phyloP scores from a whole-genome alignment of 768 basidiomycete genomes.

The Calocybe cyanea region DNA sequence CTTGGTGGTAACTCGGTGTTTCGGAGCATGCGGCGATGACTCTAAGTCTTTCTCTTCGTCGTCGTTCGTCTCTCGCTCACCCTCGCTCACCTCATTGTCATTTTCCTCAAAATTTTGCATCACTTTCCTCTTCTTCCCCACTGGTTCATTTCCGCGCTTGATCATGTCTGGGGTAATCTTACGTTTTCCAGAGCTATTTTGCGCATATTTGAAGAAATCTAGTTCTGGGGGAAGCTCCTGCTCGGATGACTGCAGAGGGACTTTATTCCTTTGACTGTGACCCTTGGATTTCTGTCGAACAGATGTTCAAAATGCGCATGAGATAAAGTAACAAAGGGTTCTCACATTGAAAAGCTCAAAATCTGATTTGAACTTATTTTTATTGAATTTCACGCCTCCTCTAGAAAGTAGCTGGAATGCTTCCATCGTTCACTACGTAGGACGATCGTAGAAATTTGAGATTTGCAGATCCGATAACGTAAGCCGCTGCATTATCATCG shows the following conservation, averaged over 20 bases:
- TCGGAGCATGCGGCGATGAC: conserved; percentile 21
- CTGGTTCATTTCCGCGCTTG: conserved; percentile 15
- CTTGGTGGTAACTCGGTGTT: conserved; percentile 71
- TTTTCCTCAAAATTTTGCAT: no score
- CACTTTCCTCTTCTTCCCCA: conserved; percentile 33
- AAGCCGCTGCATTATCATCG: no score
- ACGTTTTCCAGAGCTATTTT: conserved; percentile 50
- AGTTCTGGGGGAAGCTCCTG: conserved; percentile 69
- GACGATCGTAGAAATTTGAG: no score
- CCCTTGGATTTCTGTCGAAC: conserved; percentile 16
- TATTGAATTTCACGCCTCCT: conserved; percentile 82
- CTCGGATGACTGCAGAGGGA: conserved; percentile 21
- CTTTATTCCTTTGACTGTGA: conserved; percentile 8
- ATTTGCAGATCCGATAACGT: no score
- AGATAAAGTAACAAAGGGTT: not conserved
- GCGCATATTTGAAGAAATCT: conserved; percentile 90
- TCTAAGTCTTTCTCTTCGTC: conserved; percentile 13
- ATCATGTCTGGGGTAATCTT: conserved; percentile 26
- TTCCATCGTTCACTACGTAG: conserved; percentile 53
- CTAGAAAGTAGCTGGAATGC: conserved; percentile 88
- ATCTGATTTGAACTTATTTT: conserved; percentile 65
- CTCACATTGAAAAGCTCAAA: conserved; percentile 66
- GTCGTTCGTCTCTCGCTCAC: conserved; percentile 19
- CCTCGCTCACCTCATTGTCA: conserved; percentile 21
- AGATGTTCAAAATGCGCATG: conserved; percentile 4